Evolutionary conservation across 805 yeast species (phyloP).

Genomic region (Wickerhamomyces rabaulensis): DNA sequence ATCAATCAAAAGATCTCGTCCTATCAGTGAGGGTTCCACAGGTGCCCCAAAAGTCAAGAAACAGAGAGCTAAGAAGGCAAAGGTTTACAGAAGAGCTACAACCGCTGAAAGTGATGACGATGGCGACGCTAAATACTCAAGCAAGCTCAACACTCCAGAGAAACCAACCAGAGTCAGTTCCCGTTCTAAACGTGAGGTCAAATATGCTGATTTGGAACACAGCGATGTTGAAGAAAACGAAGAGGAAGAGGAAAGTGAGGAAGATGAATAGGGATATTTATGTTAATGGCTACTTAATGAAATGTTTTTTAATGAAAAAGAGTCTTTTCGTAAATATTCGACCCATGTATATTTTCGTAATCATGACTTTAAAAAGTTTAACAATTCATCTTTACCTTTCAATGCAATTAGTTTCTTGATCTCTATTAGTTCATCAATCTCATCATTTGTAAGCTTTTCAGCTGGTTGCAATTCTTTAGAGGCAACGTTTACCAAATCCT

Average conservation of each 20-base stretch:
- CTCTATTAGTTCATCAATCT: constrained; percentile 44
- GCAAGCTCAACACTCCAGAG: not conserved
- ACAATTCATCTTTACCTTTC: constrained; percentile 64
- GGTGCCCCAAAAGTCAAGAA: constrained; percentile 18
- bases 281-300: not conserved
- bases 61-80: constrained; percentile 5
- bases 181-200: constrained; percentile 28
- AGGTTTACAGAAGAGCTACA: constrained; percentile 9
- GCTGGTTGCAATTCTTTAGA: constrained; percentile 14
- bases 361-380: constrained; percentile 45
- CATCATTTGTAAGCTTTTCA: constrained; percentile 26
- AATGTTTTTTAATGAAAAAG: not conserved
- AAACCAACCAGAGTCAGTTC: constrained; percentile 39
- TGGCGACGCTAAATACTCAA: constrained; percentile 1
- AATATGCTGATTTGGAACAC: constrained; percentile 26
- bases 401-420: constrained; percentile 57
- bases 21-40: constrained; percentile 7
- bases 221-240: constrained; percentile 6
- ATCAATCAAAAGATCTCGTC: constrained; percentile 12
- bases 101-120: constrained; percentile 10
- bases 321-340: not conserved
- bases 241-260: constrained; percentile 1
- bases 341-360: not conserved
- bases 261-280: not conserved
- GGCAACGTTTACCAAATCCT: constrained; percentile 42